These are phyloP conservation scores for Puccinia novopanici DNA, from an alignment of 1,284 basidiomycete genomes.

Conservation along the genomic window DNA sequence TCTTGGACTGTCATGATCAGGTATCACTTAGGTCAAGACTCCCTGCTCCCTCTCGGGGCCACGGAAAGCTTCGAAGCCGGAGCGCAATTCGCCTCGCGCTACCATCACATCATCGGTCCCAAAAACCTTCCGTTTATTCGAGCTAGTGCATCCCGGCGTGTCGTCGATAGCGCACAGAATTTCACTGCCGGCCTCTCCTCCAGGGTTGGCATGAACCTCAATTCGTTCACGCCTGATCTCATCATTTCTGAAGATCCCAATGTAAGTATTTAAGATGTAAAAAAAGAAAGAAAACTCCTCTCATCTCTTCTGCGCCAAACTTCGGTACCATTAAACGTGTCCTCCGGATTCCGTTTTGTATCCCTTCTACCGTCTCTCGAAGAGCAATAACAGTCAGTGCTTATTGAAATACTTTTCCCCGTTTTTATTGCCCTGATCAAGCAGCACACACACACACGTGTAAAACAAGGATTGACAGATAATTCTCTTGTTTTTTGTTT, in stretches of 20 bases:
- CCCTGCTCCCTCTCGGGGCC: conserved; percentile 15
- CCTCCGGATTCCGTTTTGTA: neutral
- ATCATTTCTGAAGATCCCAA: conserved; percentile 30
- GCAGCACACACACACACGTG: too few species aligned
- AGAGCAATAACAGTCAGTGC: conserved; percentile 34
- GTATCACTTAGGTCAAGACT: conserved; percentile 17
- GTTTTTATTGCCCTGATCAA: too few species aligned
- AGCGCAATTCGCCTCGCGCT: conserved; percentile 25
- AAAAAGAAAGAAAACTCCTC: too few species aligned
- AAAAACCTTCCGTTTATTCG: conserved; percentile 15
- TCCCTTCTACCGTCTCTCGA: too few species aligned
- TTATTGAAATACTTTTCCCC: too few species aligned
- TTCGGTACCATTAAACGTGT: too few species aligned
- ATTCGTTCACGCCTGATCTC: neutral
- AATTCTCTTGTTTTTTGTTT: neutral
- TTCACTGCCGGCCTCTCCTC: conserved; percentile 19
- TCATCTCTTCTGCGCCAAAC: too few species aligned
- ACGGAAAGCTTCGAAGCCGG: conserved; percentile 40
- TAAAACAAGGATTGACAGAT: neutral
- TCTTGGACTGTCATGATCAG: too few species aligned
- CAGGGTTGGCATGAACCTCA: neutral
- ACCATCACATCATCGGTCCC: neutral
- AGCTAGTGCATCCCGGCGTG: conserved; percentile 34
- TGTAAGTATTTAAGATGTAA: too few species aligned
- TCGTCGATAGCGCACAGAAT: conserved; percentile 23